Evolutionary conservation across 768 basidiomycete genomes (phyloP).

Genomic region (Steccherinum ochraceum): DNA sequence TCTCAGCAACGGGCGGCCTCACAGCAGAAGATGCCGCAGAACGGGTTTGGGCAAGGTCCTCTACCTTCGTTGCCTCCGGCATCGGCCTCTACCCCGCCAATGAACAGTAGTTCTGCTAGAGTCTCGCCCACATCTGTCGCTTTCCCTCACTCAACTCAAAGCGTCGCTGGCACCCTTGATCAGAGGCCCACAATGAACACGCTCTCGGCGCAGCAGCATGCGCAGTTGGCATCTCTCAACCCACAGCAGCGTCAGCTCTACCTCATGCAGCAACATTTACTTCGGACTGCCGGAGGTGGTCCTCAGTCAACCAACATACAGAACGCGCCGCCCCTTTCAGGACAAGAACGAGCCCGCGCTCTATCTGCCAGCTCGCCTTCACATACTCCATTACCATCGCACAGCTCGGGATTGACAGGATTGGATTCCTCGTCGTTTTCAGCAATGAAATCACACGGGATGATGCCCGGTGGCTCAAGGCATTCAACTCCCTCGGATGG

Average conservation of each 20-base stretch:
- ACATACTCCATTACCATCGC: too few species aligned
- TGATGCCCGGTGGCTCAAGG: neutral
- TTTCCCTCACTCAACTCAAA: neutral
- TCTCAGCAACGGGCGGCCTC: slow-evolving; percentile 27
- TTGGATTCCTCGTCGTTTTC: neutral
- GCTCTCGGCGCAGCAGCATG: slow-evolving; percentile 23
- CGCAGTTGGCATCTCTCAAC: slow-evolving; percentile 16
- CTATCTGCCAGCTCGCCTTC: too few species aligned
- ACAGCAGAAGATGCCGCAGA: slow-evolving; percentile 21
- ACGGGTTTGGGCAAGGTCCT: neutral
- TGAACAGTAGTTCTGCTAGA: too few species aligned
- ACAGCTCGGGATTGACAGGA: too few species aligned
- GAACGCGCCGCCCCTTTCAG: too few species aligned
- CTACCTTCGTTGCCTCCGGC: neutral
- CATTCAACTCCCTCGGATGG: neutral
- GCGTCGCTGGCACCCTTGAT: slow-evolving; percentile 10
- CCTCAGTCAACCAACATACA: neutral
- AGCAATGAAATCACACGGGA: neutral
- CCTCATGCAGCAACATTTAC: slow-evolving; percentile 29
- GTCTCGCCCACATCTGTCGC: neutral
- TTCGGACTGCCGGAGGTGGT: neutral
- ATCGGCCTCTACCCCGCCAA: too few species aligned
- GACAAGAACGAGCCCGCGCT: too few species aligned
- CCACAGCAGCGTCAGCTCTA: slow-evolving; percentile 41
- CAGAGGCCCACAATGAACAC: slow-evolving; percentile 7